These are phyloP conservation scores for Colletotrichum destructivum DNA, from an alignment of 2,329 filamentous ascomycete genomes.

Conservation along the genomic window DNA sequence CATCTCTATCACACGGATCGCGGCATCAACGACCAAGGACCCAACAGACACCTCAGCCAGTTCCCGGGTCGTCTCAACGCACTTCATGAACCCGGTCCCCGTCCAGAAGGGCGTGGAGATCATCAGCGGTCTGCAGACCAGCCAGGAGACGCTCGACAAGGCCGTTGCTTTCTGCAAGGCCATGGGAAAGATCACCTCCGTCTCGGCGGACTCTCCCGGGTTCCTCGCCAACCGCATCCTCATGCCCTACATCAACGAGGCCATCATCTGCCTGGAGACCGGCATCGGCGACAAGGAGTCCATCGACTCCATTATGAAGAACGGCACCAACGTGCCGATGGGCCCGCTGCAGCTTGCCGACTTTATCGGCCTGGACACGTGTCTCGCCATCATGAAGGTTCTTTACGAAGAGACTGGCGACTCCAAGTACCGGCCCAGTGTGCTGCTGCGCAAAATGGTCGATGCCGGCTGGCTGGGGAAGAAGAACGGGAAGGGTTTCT, in stretches of 20 bases:
- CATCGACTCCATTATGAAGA: constrained; percentile 99
- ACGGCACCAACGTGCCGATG: constrained; percentile 98
- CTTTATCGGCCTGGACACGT: constrained; percentile 98
- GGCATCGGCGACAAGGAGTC: constrained; percentile 90
- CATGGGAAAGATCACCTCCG: constrained; percentile 93
- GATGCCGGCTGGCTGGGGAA: constrained; percentile 98
- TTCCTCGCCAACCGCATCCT: constrained; percentile 97
- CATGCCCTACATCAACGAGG: constrained; percentile 99
- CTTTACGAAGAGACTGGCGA: constrained; percentile 92
- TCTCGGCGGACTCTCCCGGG: constrained; percentile 90
- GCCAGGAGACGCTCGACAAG: constrained; percentile 82
- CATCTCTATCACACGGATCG: constrained; percentile 97
- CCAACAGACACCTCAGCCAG: constrained; percentile 85
- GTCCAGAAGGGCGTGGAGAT: constrained; percentile 98
- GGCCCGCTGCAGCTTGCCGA: constrained; percentile 93
- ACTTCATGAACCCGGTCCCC: constrained; percentile 99
- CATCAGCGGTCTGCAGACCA: constrained; percentile 94
- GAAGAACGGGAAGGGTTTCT: constrained; percentile 97
- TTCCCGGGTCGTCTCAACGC: constrained; percentile 92
- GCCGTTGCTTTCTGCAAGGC: constrained; percentile 88
- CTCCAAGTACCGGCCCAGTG: constrained; percentile 93
- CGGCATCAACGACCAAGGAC: constrained; percentile 85
- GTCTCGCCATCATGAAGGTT: constrained; percentile 96
- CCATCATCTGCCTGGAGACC: constrained; percentile 95
- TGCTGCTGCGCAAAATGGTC: constrained; percentile 94